A percentile compares a stretch with the other conserved stretches of the same genome.
Conservation (phyloP, 2,329 filamentous ascomycete genomes). For the Ophiosphaerella narmari region DNA sequence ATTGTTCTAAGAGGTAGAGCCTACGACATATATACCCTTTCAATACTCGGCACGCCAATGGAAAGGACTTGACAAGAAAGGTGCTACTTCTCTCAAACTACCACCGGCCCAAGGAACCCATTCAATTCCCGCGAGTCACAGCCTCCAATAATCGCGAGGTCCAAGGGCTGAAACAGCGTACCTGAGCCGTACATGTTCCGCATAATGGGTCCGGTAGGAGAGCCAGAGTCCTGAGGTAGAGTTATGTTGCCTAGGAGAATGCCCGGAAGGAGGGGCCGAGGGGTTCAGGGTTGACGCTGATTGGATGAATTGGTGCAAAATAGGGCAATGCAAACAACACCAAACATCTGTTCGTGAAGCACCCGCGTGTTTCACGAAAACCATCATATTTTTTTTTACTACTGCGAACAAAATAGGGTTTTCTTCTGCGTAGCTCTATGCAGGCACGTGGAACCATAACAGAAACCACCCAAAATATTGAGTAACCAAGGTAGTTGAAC, state of each 20-base stretch:
- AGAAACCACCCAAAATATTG: too few relatives aligned
- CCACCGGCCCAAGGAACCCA: conserved; percentile 28
- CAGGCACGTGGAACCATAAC: neutral
- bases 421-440: conserved; percentile 10
- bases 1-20: too few relatives aligned
- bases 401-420: conserved; percentile 5
- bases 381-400: conserved; percentile 17
- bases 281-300: conserved; percentile 12
- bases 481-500: too few relatives aligned
- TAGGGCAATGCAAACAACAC: conserved; percentile 16
- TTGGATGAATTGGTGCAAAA: conserved; percentile 16
- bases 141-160: conserved; percentile 30
- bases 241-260: conserved; percentile 7
- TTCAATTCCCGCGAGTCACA: conserved; percentile 26
- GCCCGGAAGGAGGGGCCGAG: conserved; percentile 39
- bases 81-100: conserved; percentile 21
- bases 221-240: conserved; percentile 28
- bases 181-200: conserved; percentile 31
- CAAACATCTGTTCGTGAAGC: conserved; percentile 21
- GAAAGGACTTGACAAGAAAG: conserved; percentile 29
- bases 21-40: conserved; percentile 38
- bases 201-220: conserved; percentile 33
- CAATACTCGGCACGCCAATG: conserved; percentile 37
- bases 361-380: conserved; percentile 16
- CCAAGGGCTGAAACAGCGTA: conserved; percentile 35